Evolutionary conservation across 2,329 filamentous ascomycete genomes (phyloP), one percentile per base, ranked within the genome.

Genomic region (Trichoderma sp.): DNA sequence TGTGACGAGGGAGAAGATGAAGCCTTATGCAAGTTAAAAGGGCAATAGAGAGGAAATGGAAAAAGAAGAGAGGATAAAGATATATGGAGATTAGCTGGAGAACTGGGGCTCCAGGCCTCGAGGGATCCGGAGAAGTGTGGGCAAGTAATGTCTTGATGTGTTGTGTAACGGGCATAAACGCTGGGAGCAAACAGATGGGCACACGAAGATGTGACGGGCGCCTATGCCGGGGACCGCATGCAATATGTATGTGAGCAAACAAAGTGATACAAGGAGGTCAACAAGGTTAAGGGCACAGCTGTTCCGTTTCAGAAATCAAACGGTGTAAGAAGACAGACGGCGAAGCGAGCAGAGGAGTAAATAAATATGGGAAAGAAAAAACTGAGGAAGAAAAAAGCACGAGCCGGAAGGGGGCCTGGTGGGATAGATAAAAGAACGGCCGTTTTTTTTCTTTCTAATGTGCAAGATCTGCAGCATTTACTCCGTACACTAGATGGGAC

Each of bases 371-470:
- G 39, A 35, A 60, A 66, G 58, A 59, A 59, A 53, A 5, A 54
- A 9, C 15, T 54, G 59, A 64, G 56, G 42, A 25, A 25, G 22
- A 42, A 57, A 57, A 45, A 22, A 32, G 64, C 54, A 48, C 25
- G 57, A 45, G 68, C 42, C 60, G 32, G 12, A 61, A 54, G 54
- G 52, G 63, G 63, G 52, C 32, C 19, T 39, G 39, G 19, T 12
- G 58, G 60, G 35, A 64, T 67, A 72, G 69, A 69, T 70, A 67
- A 60, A 67, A 42, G 35, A 27, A 39, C 29, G 34, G 22, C 54
- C 29, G 19, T 32, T 48, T 52, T 32, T 12, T 54, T 9, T 29
- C 22, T 25, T 50, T 67, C 45, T 53, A 32, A 54, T 52, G 32
- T 67, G 34, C 57, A 60, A 53, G 56, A 58, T 54, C 57, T 67